phyloP scores from a whole-genome alignment of 441 rosid species.

The Pelargonium myrrhifolium region DNA sequence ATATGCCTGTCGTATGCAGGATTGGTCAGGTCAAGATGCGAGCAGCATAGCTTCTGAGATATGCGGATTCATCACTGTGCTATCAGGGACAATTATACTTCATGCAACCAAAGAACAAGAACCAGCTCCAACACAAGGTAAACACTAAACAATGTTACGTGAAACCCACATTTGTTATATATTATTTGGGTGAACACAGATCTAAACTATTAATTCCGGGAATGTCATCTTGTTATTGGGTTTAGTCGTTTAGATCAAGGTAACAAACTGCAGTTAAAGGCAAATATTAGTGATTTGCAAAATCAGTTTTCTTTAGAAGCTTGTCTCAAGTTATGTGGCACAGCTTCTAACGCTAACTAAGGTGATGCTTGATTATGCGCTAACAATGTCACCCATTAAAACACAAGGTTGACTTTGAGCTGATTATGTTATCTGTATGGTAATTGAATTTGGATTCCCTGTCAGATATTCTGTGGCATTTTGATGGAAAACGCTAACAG shows the following conservation, averaged over 20 bases:
- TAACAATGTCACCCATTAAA: neutral
- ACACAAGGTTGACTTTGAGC: neutral
- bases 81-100: conserved; percentile 63
- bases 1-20: conserved; percentile 29
- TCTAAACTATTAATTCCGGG: neutral
- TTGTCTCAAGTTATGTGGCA: no score
- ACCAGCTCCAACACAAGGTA: conserved; percentile 46
- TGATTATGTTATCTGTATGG: no score
- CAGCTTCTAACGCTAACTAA: neutral
- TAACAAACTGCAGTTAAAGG: neutral
- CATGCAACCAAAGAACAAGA: conserved; percentile 65
- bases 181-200: neutral
- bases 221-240: neutral
- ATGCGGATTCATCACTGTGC: conserved; percentile 65
- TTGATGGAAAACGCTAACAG: no score
- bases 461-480: no score
- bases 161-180: neutral
- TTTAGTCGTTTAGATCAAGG: neutral
- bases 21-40: conserved; percentile 61
- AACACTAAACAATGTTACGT: neutral
- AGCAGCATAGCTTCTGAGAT: conserved; percentile 61
- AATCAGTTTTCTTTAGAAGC: no score
- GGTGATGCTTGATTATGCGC: neutral
- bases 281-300: neutral
- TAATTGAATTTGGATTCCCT: no score